These are phyloP conservation scores for Peronospora belbahrii DNA, from an alignment of 352 stramenopile species.

Conservation along the genomic window DNA sequence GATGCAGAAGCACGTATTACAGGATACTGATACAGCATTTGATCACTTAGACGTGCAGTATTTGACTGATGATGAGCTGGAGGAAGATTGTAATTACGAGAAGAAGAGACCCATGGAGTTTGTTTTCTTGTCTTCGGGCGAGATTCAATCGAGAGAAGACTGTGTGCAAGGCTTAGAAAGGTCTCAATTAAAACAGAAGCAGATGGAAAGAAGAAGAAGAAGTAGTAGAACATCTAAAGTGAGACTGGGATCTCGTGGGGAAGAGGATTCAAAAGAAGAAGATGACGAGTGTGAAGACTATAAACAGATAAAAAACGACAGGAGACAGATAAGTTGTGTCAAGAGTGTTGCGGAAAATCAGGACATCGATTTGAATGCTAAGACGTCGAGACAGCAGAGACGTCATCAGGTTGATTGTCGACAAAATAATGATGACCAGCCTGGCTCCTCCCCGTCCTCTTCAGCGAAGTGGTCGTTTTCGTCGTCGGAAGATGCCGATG, in stretches of 20 bases:
- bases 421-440: neutral
- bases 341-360: neutral
- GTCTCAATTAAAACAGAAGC: constrained; percentile 15
- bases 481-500: constrained; percentile 1
- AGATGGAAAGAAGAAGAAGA: neutral
- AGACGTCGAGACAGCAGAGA: constrained; percentile 2
- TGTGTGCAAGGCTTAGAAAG: constrained; percentile 39
- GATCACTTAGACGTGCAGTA: neutral
- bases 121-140: constrained; percentile 49
- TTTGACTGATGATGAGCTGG: neutral
- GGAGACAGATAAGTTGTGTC: neutral
- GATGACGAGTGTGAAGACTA: neutral
- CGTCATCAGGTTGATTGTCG: neutral
- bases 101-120: constrained; percentile 43
- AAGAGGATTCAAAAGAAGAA: constrained; percentile 5
- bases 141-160: constrained; percentile 54
- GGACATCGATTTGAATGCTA: neutral
- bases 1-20: constrained; percentile 25
- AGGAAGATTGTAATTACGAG: neutral
- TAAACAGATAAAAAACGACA: neutral
- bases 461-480: neutral
- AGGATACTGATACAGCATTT: constrained; percentile 9
- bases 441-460: neutral
- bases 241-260: constrained; percentile 3
- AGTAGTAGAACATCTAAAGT: neutral